These are phyloP conservation scores for Colletotrichum gigasporum DNA, from an alignment of 2,329 filamentous ascomycete genomes.

Conservation along the genomic window DNA sequence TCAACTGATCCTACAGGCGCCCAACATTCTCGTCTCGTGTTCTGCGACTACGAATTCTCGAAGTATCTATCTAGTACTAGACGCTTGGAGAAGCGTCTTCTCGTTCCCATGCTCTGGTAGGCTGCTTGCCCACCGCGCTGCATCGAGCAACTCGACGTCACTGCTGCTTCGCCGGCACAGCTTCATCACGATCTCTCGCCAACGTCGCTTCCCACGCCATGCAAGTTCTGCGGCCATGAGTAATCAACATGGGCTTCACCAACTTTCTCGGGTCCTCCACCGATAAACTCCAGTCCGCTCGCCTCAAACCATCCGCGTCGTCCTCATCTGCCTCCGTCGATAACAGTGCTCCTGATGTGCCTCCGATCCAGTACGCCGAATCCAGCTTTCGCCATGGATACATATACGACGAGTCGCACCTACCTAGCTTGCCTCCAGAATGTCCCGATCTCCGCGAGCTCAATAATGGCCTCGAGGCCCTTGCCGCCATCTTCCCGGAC, in stretches of 20 bases:
- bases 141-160: background rate
- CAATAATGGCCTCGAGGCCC: slow-evolving; percentile 73
- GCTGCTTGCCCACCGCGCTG: background rate
- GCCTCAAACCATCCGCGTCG: slow-evolving; percentile 1
- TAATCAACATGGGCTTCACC: slow-evolving; percentile 30
- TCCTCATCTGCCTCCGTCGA: slow-evolving; percentile 9
- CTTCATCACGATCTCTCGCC: background rate
- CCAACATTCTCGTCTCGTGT: no score
- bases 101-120: background rate
- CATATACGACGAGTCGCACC: slow-evolving; percentile 65
- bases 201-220: slow-evolving; percentile 11
- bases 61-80: no score
- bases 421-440: slow-evolving; percentile 58
- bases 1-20: no score
- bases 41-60: no score
- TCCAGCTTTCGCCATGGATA: slow-evolving; percentile 49
- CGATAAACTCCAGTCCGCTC: slow-evolving; percentile 18
- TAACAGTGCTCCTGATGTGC: background rate
- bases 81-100: no score
- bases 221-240: slow-evolving; percentile 25
- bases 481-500: slow-evolving; percentile 80
- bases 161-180: background rate
- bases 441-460: slow-evolving; percentile 73
- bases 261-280: slow-evolving; percentile 32
- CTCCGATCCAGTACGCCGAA: slow-evolving; percentile 38